These are phyloP conservation scores for Ulvella scutata DNA, from an alignment of 139 green algal genomes.

Conservation along the genomic window DNA sequence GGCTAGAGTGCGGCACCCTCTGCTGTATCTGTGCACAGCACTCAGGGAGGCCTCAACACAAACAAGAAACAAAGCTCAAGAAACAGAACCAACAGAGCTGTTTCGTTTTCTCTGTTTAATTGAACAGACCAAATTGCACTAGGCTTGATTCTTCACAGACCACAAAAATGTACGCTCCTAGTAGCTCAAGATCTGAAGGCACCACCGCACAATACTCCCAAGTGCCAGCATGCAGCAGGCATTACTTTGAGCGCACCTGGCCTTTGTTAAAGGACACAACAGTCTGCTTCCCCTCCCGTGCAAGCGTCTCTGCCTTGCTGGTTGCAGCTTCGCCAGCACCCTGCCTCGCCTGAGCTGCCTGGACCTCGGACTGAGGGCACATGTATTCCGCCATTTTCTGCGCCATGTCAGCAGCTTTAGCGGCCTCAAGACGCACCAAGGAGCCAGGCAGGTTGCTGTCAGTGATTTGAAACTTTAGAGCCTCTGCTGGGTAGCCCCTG, in stretches of 20 bases:
- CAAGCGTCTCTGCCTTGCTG: background rate
- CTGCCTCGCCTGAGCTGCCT: background rate
- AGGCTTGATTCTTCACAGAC: too few species aligned
- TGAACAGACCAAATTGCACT: too few species aligned
- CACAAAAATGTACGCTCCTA: too few species aligned
- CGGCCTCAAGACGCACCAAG: background rate
- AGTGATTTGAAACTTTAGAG: background rate
- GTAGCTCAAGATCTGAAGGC: too few species aligned
- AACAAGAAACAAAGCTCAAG: too few species aligned
- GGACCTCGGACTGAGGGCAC: background rate
- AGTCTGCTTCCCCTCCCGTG: background rate
- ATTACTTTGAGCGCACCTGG: background rate
- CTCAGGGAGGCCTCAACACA: too few species aligned
- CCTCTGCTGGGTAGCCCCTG: background rate
- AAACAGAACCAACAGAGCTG: too few species aligned
- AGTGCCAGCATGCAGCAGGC: too few species aligned
- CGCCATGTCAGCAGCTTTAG: background rate
- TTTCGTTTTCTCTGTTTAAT: too few species aligned
- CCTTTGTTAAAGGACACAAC: background rate
- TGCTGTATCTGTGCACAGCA: too few species aligned
- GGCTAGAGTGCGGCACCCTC: too few species aligned
- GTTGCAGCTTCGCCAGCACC: background rate
- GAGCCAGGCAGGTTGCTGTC: background rate
- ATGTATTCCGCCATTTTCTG: background rate
- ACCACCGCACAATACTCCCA: too few species aligned